A percentile compares a stretch with the other conserved stretches of the same genome.
Evolutionary conservation across 1,284 basidiomycete genomes (phyloP).

Genomic region (Termitomyces sp.): DNA sequence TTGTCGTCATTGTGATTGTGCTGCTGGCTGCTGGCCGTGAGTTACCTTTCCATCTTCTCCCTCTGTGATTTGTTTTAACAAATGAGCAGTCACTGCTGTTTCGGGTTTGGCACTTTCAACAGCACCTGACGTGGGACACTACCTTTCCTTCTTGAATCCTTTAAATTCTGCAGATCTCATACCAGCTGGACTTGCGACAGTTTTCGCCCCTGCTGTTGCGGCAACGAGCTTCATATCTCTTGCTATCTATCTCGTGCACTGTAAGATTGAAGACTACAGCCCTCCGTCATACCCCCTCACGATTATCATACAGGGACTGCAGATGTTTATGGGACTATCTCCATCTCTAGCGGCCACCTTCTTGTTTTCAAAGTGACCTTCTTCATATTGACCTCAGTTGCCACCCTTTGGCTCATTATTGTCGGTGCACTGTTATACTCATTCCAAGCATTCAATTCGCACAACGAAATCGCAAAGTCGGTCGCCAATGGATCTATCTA

Average conservation of each 20-base stretch:
- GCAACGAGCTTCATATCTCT: conserved; percentile 53
- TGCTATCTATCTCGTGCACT: conserved; percentile 47
- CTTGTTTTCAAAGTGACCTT: conserved; percentile 66
- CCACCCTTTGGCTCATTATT: conserved; percentile 56
- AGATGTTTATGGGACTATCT: conserved; percentile 51
- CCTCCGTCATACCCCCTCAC: conserved; percentile 2
- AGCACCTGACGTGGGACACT: conserved; percentile 69
- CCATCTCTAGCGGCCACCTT: conserved; percentile 55
- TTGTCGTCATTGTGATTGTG: conserved; percentile 44
- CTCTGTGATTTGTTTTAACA: conserved; percentile 16
- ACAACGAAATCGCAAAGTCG: conserved; percentile 35
- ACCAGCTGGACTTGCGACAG: conserved; percentile 57
- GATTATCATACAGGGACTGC: conserved; percentile 35
- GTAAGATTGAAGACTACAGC: conserved; percentile 38
- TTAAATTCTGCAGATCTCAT: conserved; percentile 47
- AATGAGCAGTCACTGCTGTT: conserved; percentile 55
- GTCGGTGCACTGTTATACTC: conserved; percentile 67
- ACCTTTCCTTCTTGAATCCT: conserved; percentile 57
- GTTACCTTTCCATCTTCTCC: conserved; percentile 22
- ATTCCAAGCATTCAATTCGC: conserved; percentile 47
- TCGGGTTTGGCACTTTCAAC: conserved; percentile 60
- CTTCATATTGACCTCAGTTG: conserved; percentile 51
- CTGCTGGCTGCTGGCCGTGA: conserved; percentile 57
- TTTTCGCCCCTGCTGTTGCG: conserved; percentile 61
- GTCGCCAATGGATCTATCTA: conserved; percentile 70